phyloP scores from a whole-genome alignment of 805 yeast genomes.

The Komagataella ulmi region DNA sequence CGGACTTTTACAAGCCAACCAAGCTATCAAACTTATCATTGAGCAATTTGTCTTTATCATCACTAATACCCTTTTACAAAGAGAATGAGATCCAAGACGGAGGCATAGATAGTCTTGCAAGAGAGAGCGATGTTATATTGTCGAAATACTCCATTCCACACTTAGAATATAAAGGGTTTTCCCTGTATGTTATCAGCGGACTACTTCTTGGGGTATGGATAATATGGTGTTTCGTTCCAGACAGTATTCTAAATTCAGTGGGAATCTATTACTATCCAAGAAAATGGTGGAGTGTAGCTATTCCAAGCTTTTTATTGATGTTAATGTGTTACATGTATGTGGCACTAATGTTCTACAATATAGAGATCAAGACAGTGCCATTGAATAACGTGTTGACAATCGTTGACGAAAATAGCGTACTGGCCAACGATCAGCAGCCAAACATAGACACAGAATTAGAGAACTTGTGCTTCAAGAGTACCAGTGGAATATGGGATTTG shows the following conservation, averaged over 20 bases:
- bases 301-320: constrained; percentile 62
- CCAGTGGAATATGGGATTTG: constrained; percentile 81
- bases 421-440: constrained; percentile 11
- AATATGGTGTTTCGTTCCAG: constrained; percentile 69
- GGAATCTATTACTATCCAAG: constrained; percentile 72
- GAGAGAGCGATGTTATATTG: constrained; percentile 55
- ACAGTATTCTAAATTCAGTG: constrained; percentile 30
- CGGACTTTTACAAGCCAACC: not conserved
- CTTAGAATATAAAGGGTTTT: constrained; percentile 83
- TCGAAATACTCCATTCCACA: constrained; percentile 35
- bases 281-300: constrained; percentile 79
- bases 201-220: constrained; percentile 42
- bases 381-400: constrained; percentile 50
- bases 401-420: constrained; percentile 46
- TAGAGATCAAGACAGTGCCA: constrained; percentile 55
- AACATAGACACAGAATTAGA: constrained; percentile 7
- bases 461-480: constrained; percentile 33
- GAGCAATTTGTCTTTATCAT: not conserved
- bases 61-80: not conserved
- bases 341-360: constrained; percentile 57
- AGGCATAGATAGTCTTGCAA: constrained; percentile 36
- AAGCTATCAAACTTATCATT: not conserved
- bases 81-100: constrained; percentile 3
- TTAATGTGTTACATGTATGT: constrained; percentile 61
- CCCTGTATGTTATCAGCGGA: constrained; percentile 58